Conservation (phyloP, 805 yeast species). For the Barnettozyma californica region DNA sequence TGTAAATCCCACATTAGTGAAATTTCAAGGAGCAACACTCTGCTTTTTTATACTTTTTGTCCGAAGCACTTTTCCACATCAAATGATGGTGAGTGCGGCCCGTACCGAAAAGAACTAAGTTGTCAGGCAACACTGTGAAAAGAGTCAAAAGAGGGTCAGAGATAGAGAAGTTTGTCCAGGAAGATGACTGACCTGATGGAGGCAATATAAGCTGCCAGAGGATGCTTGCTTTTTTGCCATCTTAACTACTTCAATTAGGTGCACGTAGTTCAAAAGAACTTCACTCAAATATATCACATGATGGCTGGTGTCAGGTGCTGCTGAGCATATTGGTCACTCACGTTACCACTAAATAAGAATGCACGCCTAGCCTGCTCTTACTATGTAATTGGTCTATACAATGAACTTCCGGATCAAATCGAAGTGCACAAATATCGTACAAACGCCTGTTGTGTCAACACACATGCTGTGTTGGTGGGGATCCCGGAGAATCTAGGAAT, state of each 20-base stretch:
- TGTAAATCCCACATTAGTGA: background rate
- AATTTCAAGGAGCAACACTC: background rate
- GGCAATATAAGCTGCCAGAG: background rate
- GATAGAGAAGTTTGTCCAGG: background rate
- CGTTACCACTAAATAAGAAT: background rate
- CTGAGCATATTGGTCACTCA: background rate
- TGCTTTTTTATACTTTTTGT: background rate
- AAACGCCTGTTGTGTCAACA: background rate
- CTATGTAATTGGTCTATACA: too few relatives aligned
- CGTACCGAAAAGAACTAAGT: background rate
- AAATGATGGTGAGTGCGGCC: conserved; percentile 1
- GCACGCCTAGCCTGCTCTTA: too few relatives aligned
- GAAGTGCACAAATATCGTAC: background rate
- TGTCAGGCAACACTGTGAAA: background rate
- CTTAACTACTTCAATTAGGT: background rate
- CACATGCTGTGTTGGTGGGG: background rate
- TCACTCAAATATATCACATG: background rate
- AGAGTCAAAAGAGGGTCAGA: background rate
- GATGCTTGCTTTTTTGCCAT: background rate
- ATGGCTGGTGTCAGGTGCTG: background rate
- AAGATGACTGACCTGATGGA: background rate
- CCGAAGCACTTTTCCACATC: background rate
- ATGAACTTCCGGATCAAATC: background rate
- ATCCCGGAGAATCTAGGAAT: background rate
- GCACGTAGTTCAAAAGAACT: background rate